phyloP scores from a whole-genome alignment of 306 rosid species.

The Fragaria nilgerrensis region DNA sequence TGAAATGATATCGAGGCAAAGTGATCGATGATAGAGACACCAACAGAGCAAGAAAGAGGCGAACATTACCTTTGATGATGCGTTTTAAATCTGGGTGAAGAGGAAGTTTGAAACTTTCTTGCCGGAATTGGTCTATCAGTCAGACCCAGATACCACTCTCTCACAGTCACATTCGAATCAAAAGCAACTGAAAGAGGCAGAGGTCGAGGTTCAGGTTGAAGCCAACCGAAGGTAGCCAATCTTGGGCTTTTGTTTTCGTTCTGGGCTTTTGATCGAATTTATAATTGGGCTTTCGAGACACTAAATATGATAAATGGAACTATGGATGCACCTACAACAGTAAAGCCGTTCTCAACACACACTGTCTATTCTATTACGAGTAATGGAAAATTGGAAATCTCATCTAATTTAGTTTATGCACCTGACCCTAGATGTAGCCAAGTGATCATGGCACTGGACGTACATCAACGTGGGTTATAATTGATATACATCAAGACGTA shows the following conservation, averaged over 20 bases:
- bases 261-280: neutral
- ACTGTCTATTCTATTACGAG: too few relatives aligned
- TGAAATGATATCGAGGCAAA: neutral
- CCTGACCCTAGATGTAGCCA: neutral
- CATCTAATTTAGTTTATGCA: neutral
- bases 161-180: neutral
- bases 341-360: too few relatives aligned
- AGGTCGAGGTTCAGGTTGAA: neutral
- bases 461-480: neutral
- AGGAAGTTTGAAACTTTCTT: neutral
- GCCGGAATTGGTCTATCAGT: neutral
- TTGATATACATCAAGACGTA: neutral
- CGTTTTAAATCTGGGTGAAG: neutral
- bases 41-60: neutral
- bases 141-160: neutral
- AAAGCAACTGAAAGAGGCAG: neutral
- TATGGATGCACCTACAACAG: too few relatives aligned
- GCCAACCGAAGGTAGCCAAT: too few relatives aligned
- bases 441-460: neutral
- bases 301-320: too few relatives aligned
- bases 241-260: neutral
- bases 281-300: too few relatives aligned
- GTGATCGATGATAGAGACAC: too few relatives aligned
- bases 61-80: slow-evolving; percentile 4
- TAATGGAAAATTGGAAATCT: neutral